Conservation (phyloP, 371 early-diverging fungal genomes). For the Mucor velutinosus region DNA sequence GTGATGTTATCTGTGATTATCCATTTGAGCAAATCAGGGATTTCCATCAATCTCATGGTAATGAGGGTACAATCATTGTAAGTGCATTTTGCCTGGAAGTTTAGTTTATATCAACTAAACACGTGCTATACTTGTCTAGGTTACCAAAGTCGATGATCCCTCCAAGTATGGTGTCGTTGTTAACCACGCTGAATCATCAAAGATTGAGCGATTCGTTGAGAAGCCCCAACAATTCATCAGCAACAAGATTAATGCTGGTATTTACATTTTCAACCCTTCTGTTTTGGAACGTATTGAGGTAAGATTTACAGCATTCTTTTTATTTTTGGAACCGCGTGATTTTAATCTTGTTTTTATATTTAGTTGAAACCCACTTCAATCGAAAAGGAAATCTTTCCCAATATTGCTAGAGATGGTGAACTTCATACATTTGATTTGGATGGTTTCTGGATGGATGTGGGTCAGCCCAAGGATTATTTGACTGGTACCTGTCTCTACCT, state of each 20-base stretch:
- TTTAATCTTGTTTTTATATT: not conserved
- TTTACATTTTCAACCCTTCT: conserved; percentile 95
- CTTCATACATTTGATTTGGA: conserved; percentile 55
- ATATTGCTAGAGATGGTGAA: conserved; percentile 83
- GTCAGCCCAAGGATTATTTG: conserved; percentile 98
- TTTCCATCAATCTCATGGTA: conserved; percentile 87
- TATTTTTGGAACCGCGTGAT: not conserved
- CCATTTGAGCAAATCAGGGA: conserved; percentile 90
- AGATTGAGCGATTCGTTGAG: conserved; percentile 97
- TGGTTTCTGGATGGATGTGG: conserved; percentile 99
- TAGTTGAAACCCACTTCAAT: conserved; percentile 86
- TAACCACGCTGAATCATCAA: conserved; percentile 51
- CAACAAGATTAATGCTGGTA: conserved; percentile 99
- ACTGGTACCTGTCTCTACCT: conserved; percentile 95
- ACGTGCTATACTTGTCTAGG: conserved; percentile 37
- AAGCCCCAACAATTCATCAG: conserved; percentile 95
- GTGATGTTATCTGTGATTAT: conserved; percentile 98
- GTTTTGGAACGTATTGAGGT: conserved; percentile 92
- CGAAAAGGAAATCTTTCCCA: conserved; percentile 98
- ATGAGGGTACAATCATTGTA: conserved; percentile 90
- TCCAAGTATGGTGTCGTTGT: conserved; percentile 96
- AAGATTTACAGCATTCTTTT: not conserved
- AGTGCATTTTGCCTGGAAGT: too few relatives aligned
- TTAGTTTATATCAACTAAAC: not conserved
- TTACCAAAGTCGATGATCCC: conserved; percentile 99